Evolutionary conservation across 306 rosid genomes (phyloP).

Genomic region (Rubus parviflorus): DNA sequence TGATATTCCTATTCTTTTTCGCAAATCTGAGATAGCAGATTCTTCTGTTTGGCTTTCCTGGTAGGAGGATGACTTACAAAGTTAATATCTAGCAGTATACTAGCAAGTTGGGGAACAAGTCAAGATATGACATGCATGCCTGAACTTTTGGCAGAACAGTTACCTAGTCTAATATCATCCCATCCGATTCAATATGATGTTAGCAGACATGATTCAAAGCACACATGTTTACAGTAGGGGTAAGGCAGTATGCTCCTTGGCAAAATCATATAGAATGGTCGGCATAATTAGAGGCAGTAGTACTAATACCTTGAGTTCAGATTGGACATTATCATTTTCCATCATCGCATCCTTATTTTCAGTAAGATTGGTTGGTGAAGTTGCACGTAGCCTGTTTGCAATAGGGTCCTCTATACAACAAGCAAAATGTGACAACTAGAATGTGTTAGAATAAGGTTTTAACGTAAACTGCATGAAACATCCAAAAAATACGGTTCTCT

Average conservation of each 20-base stretch:
- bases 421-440: conserved; percentile 19
- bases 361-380: conserved; percentile 57
- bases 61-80: background rate
- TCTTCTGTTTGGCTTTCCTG: conserved; percentile 61
- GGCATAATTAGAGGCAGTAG: conserved; percentile 17
- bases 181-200: background rate
- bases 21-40: conserved; percentile 65
- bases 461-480: conserved; percentile 2
- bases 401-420: conserved; percentile 72
- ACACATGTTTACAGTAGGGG: background rate
- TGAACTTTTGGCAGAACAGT: background rate
- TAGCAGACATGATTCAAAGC: conserved; percentile 1
- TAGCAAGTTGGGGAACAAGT: background rate
- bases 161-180: background rate
- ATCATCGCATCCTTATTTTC: conserved; percentile 50
- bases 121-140: background rate
- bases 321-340: conserved; percentile 46
- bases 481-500: background rate
- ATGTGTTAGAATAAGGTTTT: conserved; percentile 5
- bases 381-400: conserved; percentile 59
- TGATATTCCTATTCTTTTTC: conserved; percentile 61
- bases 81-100: background rate
- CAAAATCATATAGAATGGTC: background rate
- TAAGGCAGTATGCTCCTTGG: background rate
- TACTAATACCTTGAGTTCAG: conserved; percentile 52